Evolutionary conservation across 2,329 filamentous ascomycete species (phyloP).

Genomic region (Fonsecaea multimorphosa): DNA sequence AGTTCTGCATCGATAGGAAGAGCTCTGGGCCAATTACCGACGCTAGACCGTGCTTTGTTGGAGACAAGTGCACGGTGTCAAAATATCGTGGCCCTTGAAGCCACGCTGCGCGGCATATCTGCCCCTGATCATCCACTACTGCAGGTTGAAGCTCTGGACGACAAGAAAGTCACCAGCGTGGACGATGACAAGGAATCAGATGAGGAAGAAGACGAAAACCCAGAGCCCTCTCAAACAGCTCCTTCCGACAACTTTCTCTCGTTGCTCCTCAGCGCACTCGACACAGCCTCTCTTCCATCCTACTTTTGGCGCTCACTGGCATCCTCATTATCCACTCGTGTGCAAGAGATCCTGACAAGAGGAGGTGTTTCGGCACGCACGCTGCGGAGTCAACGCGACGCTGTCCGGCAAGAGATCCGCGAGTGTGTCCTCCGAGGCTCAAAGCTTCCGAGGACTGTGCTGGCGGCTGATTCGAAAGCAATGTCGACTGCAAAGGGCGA

Average conservation of each 20-base stretch:
- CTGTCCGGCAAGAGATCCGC: constrained; percentile 75
- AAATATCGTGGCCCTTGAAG: constrained; percentile 86
- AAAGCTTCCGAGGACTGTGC: constrained; percentile 64
- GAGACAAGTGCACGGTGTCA: constrained; percentile 87
- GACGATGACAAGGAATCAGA: constrained; percentile 16
- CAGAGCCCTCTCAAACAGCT: constrained; percentile 28
- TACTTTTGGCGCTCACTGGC: constrained; percentile 95
- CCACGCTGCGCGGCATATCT: constrained; percentile 72
- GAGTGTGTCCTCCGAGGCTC: constrained; percentile 83
- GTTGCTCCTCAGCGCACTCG: constrained; percentile 75
- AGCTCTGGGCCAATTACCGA: constrained; percentile 78
- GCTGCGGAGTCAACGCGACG: constrained; percentile 74
- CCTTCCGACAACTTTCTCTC: constrained; percentile 62
- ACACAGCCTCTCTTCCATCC: constrained; percentile 83
- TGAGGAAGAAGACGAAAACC: constrained; percentile 23
- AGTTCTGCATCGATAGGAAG: constrained; percentile 76
- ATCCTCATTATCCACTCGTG: constrained; percentile 73
- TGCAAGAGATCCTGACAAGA: constrained; percentile 81
- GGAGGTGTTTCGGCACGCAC: constrained; percentile 85
- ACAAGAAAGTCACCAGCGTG: constrained; percentile 25
- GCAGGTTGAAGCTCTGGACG: constrained; percentile 29
- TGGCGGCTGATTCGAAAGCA: constrained; percentile 51
- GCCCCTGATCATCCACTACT: constrained; percentile 73
- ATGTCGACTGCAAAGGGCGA: constrained; percentile 46
- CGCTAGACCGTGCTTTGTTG: constrained; percentile 77